Percentiles rank a stretch among this genome's conserved stretches.
These are phyloP conservation scores for Populus trichocarpa DNA, from an alignment of 441 rosid species.

Conservation along the genomic window DNA sequence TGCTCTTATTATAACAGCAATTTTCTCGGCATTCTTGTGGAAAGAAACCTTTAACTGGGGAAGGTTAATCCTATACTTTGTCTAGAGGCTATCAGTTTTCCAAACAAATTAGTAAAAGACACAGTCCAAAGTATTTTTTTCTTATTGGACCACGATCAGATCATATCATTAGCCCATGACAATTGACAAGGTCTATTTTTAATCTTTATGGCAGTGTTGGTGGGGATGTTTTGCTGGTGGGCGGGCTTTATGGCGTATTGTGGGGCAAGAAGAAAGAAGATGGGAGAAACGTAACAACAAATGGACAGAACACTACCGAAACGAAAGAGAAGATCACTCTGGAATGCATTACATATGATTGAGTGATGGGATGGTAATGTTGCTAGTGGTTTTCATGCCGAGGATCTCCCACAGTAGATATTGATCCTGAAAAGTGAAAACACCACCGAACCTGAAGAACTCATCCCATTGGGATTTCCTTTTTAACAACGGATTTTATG, in stretches of 20 bases:
- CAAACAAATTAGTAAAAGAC: not conserved
- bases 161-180: not conserved
- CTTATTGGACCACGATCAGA: not conserved
- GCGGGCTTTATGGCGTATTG: constrained; percentile 65
- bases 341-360: constrained; percentile 37
- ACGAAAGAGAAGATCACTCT: constrained; percentile 28
- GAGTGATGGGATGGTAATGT: constrained; percentile 8
- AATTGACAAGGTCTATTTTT: constrained; percentile 4
- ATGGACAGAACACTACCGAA: constrained; percentile 15
- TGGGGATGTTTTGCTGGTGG: constrained; percentile 62
- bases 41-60: constrained; percentile 66
- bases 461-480: not conserved
- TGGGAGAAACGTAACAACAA: not conserved
- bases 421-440: not conserved
- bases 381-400: not conserved
- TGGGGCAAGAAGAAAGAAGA: constrained; percentile 81
- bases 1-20: constrained; percentile 64
- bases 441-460: not conserved
- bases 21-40: constrained; percentile 58
- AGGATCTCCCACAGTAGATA: not conserved
- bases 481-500: not conserved
- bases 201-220: constrained; percentile 46
- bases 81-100: not conserved
- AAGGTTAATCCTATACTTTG: constrained; percentile 34
- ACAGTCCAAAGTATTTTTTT: not conserved